A percentile compares a stretch with the other conserved stretches of the same genome.
These are phyloP conservation scores for Solanum commersonii DNA, from an alignment of 257 asterid species.

Conservation along the genomic window DNA sequence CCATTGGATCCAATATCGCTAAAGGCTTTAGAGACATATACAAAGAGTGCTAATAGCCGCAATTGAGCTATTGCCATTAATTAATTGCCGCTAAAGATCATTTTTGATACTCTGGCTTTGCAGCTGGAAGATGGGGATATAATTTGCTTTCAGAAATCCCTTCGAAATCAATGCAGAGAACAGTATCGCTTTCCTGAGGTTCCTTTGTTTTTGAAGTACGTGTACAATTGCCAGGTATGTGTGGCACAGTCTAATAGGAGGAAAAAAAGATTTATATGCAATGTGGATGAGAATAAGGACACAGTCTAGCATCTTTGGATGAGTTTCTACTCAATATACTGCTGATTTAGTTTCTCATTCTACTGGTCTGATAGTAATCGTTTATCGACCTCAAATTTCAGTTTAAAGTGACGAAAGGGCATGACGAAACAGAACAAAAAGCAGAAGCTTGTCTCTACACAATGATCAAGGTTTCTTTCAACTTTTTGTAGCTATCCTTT, in stretches of 20 bases:
- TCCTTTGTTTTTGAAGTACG: background rate
- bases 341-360: constrained; percentile 11
- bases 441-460: constrained; percentile 76
- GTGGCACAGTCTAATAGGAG: background rate
- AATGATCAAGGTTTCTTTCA: constrained; percentile 45
- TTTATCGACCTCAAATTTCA: constrained; percentile 10
- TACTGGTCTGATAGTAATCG: background rate
- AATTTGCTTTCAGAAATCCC: background rate
- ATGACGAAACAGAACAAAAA: constrained; percentile 60
- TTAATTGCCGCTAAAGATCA: too few relatives aligned
- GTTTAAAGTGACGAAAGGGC: constrained; percentile 54
- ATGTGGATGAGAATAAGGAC: background rate
- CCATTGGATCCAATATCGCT: too few relatives aligned
- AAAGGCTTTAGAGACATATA: too few relatives aligned
- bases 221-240: background rate
- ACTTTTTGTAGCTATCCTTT: background rate
- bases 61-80: too few relatives aligned
- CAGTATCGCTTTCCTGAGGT: background rate
- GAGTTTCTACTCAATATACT: constrained; percentile 8
- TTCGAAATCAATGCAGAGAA: background rate
- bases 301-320: constrained; percentile 55
- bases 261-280: background rate
- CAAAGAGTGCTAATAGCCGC: too few relatives aligned
- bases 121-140: background rate
- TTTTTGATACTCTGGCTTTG: background rate